Conservation (phyloP, 1,284 basidiomycete genomes). For the Puccinia hordei region DNA sequence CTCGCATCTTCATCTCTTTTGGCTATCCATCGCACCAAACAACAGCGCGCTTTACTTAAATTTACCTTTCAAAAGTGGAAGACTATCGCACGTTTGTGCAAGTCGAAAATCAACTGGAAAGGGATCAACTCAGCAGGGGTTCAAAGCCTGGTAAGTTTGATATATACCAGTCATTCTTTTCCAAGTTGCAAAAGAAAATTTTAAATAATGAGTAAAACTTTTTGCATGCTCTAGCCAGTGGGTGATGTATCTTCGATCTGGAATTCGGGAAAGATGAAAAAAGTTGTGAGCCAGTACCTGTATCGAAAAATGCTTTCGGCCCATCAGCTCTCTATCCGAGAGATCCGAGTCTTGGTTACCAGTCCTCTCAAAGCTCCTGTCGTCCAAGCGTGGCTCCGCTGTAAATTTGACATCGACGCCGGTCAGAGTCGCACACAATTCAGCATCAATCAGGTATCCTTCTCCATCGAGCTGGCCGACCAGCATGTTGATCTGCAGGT, state of each 20-base stretch:
- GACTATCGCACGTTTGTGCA: slow-evolving; percentile 26
- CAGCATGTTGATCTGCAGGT: slow-evolving; percentile 5
- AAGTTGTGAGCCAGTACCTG: slow-evolving; percentile 28
- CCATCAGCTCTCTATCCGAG: not conserved
- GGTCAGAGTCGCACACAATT: not conserved
- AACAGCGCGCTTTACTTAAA: slow-evolving; percentile 7
- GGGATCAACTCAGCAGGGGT: not conserved
- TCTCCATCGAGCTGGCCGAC: slow-evolving; percentile 24
- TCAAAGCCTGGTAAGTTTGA: slow-evolving; percentile 1
- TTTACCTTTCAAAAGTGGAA: slow-evolving; percentile 40
- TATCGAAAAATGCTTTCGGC: slow-evolving; percentile 4
- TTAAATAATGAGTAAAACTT: not conserved
- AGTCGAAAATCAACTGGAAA: slow-evolving; percentile 22
- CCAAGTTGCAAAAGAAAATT: too few relatives aligned
- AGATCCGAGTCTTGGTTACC: slow-evolving; percentile 23
- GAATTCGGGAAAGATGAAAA: slow-evolving; percentile 32
- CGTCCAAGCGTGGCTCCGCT: slow-evolving; percentile 34
- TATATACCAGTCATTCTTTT: not conserved
- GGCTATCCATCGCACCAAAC: slow-evolving; percentile 6
- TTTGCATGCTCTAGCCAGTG: slow-evolving; percentile 9
- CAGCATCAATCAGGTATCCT: slow-evolving; percentile 21
- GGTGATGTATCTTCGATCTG: slow-evolving; percentile 35
- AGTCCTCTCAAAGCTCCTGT: slow-evolving; percentile 12
- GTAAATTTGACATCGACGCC: slow-evolving; percentile 40
- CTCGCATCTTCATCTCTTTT: slow-evolving; percentile 22